phyloP scores from a whole-genome alignment of 179 eudicot genomes.

The Beta macrorhiza region DNA sequence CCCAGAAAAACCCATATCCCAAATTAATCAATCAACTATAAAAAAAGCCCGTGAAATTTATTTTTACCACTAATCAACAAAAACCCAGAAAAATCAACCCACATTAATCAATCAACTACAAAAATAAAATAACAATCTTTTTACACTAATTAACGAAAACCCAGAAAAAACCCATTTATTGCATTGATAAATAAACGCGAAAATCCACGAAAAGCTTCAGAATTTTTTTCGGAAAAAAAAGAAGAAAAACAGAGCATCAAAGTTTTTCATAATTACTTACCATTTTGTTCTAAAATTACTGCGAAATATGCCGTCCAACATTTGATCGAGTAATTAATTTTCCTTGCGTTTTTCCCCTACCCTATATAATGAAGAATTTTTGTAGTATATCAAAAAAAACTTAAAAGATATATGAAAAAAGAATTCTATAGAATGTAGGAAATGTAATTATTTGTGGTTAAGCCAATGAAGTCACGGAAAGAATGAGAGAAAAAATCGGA shows the following conservation, averaged over 20 bases:
- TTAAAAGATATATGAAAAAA: not conserved
- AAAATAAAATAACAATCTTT: not conserved
- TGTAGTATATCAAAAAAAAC: not conserved
- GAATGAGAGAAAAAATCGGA: slow-evolving; percentile 24
- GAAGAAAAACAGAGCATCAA: slow-evolving; percentile 12
- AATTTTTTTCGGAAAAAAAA: not conserved
- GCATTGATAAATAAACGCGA: not conserved
- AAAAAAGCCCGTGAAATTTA: not conserved
- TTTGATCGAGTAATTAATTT: slow-evolving; percentile 17
- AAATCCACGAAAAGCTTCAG: not conserved
- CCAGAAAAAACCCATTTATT: slow-evolving; percentile 4
- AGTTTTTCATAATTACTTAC: slow-evolving; percentile 13
- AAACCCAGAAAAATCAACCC: not conserved
- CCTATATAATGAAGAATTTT: not conserved
- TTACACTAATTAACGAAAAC: not conserved
- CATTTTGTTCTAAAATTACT: slow-evolving; percentile 42
- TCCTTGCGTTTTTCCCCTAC: not conserved
- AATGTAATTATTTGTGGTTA: not conserved
- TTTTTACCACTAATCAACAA: not conserved
- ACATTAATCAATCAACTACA: not conserved
- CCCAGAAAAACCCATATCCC: not conserved
- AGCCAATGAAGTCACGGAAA: slow-evolving; percentile 32
- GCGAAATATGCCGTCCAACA: slow-evolving; percentile 44
- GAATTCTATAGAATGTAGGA: slow-evolving; percentile 13
- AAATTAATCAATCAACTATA: not conserved